These are phyloP conservation scores for Suhomyces bokatorum DNA, from an alignment of 1,139 yeast species.

Conservation along the genomic window DNA sequence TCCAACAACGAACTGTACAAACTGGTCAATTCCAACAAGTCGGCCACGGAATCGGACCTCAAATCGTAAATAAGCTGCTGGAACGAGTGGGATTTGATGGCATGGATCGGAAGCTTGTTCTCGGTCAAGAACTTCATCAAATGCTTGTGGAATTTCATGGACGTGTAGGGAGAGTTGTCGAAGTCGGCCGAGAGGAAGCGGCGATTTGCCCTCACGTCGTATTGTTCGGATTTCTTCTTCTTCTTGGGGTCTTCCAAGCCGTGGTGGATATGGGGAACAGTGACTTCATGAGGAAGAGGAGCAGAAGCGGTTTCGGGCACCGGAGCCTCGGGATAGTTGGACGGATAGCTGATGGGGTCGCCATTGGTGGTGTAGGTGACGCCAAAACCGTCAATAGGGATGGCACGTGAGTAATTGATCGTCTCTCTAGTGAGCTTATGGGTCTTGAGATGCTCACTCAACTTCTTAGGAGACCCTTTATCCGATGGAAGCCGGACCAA, in stretches of 20 bases:
- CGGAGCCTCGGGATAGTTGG: slow-evolving; percentile 11
- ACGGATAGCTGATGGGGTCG: slow-evolving; percentile 23
- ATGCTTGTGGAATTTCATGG: slow-evolving; percentile 52
- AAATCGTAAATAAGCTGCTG: slow-evolving; percentile 54
- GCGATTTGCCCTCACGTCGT: slow-evolving; percentile 9
- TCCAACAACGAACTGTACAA: slow-evolving; percentile 49
- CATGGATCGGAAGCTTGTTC: slow-evolving; percentile 50
- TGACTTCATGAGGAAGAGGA: slow-evolving; percentile 6
- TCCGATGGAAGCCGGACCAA: slow-evolving; percentile 51
- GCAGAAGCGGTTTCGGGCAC: slow-evolving; percentile 8
- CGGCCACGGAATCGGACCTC: slow-evolving; percentile 48
- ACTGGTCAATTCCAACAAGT: slow-evolving; percentile 47
- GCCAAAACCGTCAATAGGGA: slow-evolving; percentile 44
- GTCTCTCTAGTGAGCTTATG: slow-evolving; percentile 48
- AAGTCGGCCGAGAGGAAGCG: slow-evolving; percentile 35
- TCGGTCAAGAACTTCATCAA: slow-evolving; percentile 52
- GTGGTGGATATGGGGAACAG: slow-evolving; percentile 4
- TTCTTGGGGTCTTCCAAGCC: slow-evolving; percentile 11
- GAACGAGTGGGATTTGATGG: slow-evolving; percentile 52
- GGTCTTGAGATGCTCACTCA: slow-evolving; percentile 56
- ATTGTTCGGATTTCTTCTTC: slow-evolving; percentile 7
- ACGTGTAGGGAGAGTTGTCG: slow-evolving; percentile 46
- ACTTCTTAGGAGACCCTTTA: slow-evolving; percentile 60
- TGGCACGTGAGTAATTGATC: slow-evolving; percentile 36
- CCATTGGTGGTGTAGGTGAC: slow-evolving; percentile 34